phyloP scores from a whole-genome alignment of 2,329 filamentous ascomycete genomes.

The Fusarium sp. region DNA sequence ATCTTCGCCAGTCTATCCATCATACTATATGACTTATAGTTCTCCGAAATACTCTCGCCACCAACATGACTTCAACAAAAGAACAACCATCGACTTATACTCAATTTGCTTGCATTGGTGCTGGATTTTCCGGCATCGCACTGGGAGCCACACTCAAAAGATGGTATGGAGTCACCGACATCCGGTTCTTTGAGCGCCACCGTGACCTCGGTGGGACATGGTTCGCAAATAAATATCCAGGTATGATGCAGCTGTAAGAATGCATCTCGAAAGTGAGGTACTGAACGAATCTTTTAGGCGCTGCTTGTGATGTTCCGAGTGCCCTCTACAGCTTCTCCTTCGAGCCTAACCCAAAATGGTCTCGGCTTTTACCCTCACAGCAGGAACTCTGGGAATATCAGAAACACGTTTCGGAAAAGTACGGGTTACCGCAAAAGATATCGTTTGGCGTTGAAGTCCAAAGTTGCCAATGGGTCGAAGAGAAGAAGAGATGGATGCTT shows the following conservation, averaged over 20 bases:
- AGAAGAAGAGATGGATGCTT: not conserved
- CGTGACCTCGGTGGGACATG: slow-evolving; percentile 5
- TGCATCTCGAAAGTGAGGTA: accelerated
- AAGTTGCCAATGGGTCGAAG: not conserved
- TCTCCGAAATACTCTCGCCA: not conserved
- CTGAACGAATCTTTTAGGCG: not conserved
- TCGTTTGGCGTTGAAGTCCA: slow-evolving; percentile 1
- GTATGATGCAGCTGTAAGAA: not conserved
- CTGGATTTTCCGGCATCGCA: slow-evolving; percentile 8
- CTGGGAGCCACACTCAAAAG: not conserved
- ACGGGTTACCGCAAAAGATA: not conserved
- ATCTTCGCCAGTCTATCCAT: not conserved
- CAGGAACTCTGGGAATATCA: slow-evolving; percentile 4
- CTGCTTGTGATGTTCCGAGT: slow-evolving; percentile 6
- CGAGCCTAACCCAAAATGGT: slow-evolving; percentile 1
- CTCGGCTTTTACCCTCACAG: not conserved
- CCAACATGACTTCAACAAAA: not conserved
- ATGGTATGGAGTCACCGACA: not conserved
- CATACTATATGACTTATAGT: not conserved
- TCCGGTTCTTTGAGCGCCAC: not conserved
- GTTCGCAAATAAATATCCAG: slow-evolving; percentile 4
- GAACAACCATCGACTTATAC: not conserved
- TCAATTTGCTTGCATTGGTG: slow-evolving; percentile 7
- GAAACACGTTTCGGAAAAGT: not conserved
- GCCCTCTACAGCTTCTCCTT: slow-evolving; percentile 5